Evolutionary conservation across 768 basidiomycete genomes (phyloP).

Genomic region (Macrolepiota fuliginosa): DNA sequence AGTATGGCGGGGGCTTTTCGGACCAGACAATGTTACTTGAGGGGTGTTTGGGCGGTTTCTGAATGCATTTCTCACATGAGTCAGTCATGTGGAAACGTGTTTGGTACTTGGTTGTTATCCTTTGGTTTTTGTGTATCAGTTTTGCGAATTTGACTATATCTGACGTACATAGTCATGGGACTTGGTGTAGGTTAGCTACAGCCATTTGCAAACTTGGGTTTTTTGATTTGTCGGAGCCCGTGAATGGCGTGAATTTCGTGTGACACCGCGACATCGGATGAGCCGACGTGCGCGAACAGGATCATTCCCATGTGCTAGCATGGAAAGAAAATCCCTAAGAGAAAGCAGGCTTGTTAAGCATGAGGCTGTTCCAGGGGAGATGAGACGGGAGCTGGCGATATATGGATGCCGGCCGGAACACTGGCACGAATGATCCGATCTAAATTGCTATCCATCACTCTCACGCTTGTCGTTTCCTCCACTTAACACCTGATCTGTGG

Average conservation of each 20-base stretch:
- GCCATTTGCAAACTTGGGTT: not conserved
- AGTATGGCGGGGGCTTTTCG: constrained; percentile 13
- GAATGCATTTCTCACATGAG: constrained; percentile 7
- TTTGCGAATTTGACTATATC: not conserved
- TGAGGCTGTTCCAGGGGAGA: not conserved
- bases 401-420: not conserved
- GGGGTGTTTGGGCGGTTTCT: constrained; percentile 29
- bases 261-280: not conserved
- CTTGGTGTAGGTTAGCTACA: not conserved
- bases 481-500: not conserved
- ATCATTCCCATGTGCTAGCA: not conserved
- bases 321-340: not conserved
- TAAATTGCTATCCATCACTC: constrained; percentile 6
- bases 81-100: not conserved
- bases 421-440: constrained; percentile 2
- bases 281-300: not conserved
- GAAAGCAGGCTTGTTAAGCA: not conserved
- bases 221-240: not conserved
- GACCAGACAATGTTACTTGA: constrained; percentile 20
- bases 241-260: not conserved
- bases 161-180: not conserved
- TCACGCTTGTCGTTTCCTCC: not conserved
- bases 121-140: not conserved
- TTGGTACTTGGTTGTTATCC: not conserved
- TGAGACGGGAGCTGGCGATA: no score